Conservation (phyloP, 2,329 filamentous ascomycete species). For the Colletotrichum agaves region DNA sequence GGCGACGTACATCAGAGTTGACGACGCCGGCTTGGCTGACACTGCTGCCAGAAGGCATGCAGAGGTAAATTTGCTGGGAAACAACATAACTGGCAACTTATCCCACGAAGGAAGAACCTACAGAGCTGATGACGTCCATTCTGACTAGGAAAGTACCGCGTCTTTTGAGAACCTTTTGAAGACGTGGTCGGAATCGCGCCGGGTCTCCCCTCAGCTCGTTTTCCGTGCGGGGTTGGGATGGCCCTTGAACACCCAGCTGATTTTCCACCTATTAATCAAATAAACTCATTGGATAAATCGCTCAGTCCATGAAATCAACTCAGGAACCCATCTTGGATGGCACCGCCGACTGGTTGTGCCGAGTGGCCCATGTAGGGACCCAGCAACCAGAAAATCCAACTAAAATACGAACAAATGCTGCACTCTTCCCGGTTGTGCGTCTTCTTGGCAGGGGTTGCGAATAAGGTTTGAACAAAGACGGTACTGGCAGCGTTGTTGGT, state of each 20-base stretch:
- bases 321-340: not conserved
- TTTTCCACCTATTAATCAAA: conserved; percentile 33
- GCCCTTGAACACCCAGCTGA: conserved; percentile 10
- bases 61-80: conserved; percentile 10
- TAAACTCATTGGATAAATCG: not conserved
- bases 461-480: conserved; percentile 20
- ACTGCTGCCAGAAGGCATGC: conserved; percentile 20
- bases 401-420: too few species aligned
- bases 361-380: too few species aligned
- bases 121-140: not conserved
- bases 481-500: not conserved
- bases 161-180: conserved; percentile 7
- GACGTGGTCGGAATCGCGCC: conserved; percentile 24
- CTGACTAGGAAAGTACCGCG: not conserved
- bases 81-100: conserved; percentile 1
- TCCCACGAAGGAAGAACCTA: not conserved
- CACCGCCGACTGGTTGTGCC: not conserved
- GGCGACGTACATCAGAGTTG: conserved; percentile 57
- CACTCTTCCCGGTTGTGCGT: not conserved
- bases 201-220: conserved; percentile 15
- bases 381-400: too few species aligned
- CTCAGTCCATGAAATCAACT: not conserved
- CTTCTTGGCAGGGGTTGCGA: conserved; percentile 23
- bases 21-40: conserved; percentile 44
- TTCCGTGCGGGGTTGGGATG: conserved; percentile 34